Base-by-base conservation (phyloP, 139 green algal genomes). In the Micractinium conductrix region DNA sequence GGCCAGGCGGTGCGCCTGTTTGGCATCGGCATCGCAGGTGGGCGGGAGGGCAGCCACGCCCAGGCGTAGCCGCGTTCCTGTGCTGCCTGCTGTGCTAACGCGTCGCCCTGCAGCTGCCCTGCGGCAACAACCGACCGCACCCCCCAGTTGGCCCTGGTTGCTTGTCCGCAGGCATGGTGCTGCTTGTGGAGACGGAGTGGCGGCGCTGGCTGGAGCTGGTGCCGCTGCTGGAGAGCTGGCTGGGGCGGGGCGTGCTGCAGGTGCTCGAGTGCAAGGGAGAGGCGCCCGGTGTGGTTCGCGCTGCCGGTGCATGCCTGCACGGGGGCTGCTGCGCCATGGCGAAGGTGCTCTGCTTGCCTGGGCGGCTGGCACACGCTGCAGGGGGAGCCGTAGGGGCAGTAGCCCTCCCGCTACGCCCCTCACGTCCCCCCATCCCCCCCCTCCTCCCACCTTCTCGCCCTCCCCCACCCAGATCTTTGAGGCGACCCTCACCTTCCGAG, bases 101-200 rank as follows among this genome's bases (percentile, higher is more conserved):
- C n/a, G n/a, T n/a, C n/a, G n/a, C n/a, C n/a, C n/a, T n/a, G n/a
- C n/a, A n/a, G n/a, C n/a, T n/a, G n/a, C n/a, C n/a, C n/a, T n/a
- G n/a, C n/a, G n/a, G n/a, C n/a, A n/a, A n/a, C n/a, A n/a, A n/a
- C n/a, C n/a, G n/a, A n/a, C n/a, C n/a, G n/a, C n/a, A n/a, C n/a
- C n/a, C n/a, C n/a, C n/a, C n/a, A n/a, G 2, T 40, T 78, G 14
- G 38, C 81, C 0, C 24, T 82, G 26, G 53, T n/a, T n/a, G n/a
- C n/a, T n/a, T n/a, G n/a, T n/a, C n/a, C n/a, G n/a, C n/a, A n/a
- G n/a, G n/a, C n/a, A n/a, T 84, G 26, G 43, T 83, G 30, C 55
- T 81, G 26, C 69, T 92, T 37, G 75, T 92, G 43, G 88, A 92
- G 73, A 81, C 87, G 0, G 88, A 92, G 79, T 88, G 75, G 63